Percentiles rank a stretch among this genome's conserved stretches.
phyloP scores from a whole-genome alignment of 768 basidiomycete species.

The Amanita rimosa region DNA sequence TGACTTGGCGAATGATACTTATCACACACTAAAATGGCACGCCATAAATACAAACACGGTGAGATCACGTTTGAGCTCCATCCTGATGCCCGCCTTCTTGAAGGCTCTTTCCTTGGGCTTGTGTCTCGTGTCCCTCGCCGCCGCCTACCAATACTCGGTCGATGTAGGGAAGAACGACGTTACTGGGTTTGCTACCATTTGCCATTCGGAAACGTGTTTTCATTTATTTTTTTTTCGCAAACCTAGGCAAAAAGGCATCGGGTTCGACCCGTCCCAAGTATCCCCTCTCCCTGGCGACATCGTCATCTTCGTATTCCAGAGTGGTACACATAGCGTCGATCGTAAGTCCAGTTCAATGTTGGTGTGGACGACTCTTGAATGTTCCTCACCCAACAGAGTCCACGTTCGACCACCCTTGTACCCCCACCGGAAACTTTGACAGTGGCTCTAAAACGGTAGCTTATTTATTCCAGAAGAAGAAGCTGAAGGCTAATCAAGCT shows the following conservation, averaged over 20 bases:
- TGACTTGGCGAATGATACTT: neutral
- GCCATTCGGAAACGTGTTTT: neutral
- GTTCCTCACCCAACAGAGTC: slow-evolving; percentile 15
- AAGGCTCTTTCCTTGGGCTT: slow-evolving; percentile 1
- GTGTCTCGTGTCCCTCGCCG: slow-evolving; percentile 15
- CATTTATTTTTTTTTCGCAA: neutral
- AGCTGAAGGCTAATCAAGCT: neutral
- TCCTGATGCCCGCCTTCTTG: neutral
- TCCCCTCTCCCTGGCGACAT: slow-evolving; percentile 22
- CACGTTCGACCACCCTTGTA: slow-evolving; percentile 26
- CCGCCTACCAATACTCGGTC: slow-evolving; percentile 21
- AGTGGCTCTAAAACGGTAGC: slow-evolving; percentile 23
- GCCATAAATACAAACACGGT: neutral
- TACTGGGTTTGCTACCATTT: slow-evolving; percentile 19
- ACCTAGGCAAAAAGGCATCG: slow-evolving; percentile 26
- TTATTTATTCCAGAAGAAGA: neutral
- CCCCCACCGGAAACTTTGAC: slow-evolving; percentile 21
- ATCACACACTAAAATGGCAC: neutral
- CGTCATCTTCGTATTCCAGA: slow-evolving; percentile 26
- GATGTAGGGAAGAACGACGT: slow-evolving; percentile 30
- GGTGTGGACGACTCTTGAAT: neutral
- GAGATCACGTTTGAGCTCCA: neutral
- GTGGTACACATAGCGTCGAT: slow-evolving; percentile 27
- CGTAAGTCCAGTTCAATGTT: slow-evolving; percentile 17
- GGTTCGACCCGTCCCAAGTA: slow-evolving; percentile 30